phyloP scores from a whole-genome alignment of 352 stramenopile species.

The Phytopythium aichiense region DNA sequence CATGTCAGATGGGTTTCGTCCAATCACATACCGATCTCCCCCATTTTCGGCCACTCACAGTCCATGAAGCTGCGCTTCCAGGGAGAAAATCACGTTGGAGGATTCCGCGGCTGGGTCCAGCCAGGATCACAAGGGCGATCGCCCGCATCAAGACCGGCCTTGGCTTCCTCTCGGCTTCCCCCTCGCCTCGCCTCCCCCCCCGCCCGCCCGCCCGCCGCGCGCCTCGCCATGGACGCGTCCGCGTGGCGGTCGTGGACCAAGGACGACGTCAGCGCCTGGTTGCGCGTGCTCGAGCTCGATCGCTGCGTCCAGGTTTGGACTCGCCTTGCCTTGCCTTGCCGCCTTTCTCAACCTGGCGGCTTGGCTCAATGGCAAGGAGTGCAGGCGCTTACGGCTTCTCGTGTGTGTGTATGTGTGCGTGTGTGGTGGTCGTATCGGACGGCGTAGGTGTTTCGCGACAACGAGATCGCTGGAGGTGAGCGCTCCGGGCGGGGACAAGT shows the following conservation, averaged over 20 bases:
- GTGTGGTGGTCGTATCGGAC: background rate
- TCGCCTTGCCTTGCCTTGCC: background rate
- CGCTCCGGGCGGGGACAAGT: background rate
- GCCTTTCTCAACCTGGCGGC: background rate
- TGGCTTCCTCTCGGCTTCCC: background rate
- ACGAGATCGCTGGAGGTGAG: constrained; percentile 50
- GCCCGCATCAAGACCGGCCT: background rate
- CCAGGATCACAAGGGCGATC: background rate
- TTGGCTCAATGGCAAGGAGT: background rate
- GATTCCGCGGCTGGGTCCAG: too few relatives aligned
- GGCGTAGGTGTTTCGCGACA: constrained; percentile 38
- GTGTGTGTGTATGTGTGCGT: background rate
- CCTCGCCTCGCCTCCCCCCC: background rate
- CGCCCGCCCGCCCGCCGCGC: background rate
- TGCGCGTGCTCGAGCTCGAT: constrained; percentile 21
- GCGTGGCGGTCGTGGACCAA: constrained; percentile 33
- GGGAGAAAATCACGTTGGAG: too few relatives aligned
- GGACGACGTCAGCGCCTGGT: constrained; percentile 34
- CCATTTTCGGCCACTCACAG: background rate
- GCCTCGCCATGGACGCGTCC: constrained; percentile 5
- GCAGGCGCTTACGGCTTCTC: background rate
- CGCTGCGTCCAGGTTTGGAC: constrained; percentile 21
- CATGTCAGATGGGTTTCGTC: background rate
- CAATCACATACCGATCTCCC: background rate
- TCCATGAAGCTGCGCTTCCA: background rate